Evolutionary conservation across 805 yeast genomes (phyloP).

Genomic region (Komagataella pseudopastoris): DNA sequence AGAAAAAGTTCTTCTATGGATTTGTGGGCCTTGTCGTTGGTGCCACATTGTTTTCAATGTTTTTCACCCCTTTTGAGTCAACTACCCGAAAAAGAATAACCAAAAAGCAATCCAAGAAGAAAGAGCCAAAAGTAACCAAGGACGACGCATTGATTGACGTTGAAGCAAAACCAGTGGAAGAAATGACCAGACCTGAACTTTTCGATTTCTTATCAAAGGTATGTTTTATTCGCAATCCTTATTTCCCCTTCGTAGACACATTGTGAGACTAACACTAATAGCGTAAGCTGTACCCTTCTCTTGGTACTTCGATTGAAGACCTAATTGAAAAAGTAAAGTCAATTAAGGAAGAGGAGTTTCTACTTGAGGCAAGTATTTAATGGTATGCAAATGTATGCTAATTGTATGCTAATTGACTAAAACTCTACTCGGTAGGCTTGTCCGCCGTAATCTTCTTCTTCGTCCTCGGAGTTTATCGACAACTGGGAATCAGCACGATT

Average conservation of each 20-base stretch:
- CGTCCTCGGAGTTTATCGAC: background rate
- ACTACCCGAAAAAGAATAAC: background rate
- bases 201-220: conserved; percentile 4
- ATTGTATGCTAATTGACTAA: background rate
- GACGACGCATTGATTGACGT: background rate
- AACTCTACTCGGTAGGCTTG: background rate
- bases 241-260: background rate
- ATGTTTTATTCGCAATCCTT: background rate
- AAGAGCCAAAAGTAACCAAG: background rate
- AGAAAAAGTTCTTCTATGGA: conserved; percentile 2
- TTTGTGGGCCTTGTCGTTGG: conserved; percentile 4
- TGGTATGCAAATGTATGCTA: background rate
- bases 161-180: background rate
- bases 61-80: background rate
- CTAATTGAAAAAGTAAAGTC: background rate
- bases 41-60: conserved; percentile 4
- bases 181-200: conserved; percentile 3
- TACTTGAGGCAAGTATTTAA: background rate
- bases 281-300: background rate
- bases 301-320: background rate
- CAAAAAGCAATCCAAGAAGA: conserved; percentile 1
- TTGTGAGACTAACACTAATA: background rate
- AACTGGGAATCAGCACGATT: background rate
- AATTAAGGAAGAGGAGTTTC: background rate
- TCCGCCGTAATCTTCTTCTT: background rate